Evolutionary conservation across 2,329 filamentous ascomycete genomes (phyloP).

Genomic region (Rachicladosporium sp.): DNA sequence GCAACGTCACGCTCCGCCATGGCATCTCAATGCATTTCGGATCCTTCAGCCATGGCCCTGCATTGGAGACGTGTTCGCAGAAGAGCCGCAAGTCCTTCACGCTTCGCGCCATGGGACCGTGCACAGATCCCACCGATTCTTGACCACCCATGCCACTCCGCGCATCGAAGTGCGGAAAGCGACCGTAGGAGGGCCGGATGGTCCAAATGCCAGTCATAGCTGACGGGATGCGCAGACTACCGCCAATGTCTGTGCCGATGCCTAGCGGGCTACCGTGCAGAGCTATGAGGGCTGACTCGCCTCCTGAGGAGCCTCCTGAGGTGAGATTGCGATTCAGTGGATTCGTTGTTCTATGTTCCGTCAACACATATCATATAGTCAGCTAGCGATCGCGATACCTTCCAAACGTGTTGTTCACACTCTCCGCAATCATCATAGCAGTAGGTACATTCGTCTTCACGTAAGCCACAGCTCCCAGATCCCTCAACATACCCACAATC

Average conservation of each 20-base stretch:
- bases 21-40: conserved; percentile 41
- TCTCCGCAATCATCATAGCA: conserved; percentile 58
- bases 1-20: conserved; percentile 35
- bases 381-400: conserved; percentile 20
- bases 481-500: conserved; percentile 45
- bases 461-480: conserved; percentile 54
- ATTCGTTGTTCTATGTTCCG: conserved; percentile 31
- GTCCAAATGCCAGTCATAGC: conserved; percentile 48
- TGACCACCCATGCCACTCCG: conserved; percentile 51
- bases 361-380: not conserved
- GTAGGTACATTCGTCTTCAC: conserved; percentile 60
- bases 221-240: conserved; percentile 44
- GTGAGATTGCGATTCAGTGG: conserved; percentile 48
- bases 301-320: conserved; percentile 54
- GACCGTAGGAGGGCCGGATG: conserved; percentile 44
- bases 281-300: conserved; percentile 51
- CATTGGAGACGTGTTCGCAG: conserved; percentile 28
- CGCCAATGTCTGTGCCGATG: conserved; percentile 52
- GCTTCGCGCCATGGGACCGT: conserved; percentile 48
- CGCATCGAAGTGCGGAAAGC: conserved; percentile 45
- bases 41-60: conserved; percentile 41
- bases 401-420: conserved; percentile 53
- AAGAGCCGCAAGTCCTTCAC: conserved; percentile 39
- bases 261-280: conserved; percentile 49
- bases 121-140: conserved; percentile 51